Evolutionary conservation across 306 rosid species (phyloP).

Genomic region (Lathyrus sativus): DNA sequence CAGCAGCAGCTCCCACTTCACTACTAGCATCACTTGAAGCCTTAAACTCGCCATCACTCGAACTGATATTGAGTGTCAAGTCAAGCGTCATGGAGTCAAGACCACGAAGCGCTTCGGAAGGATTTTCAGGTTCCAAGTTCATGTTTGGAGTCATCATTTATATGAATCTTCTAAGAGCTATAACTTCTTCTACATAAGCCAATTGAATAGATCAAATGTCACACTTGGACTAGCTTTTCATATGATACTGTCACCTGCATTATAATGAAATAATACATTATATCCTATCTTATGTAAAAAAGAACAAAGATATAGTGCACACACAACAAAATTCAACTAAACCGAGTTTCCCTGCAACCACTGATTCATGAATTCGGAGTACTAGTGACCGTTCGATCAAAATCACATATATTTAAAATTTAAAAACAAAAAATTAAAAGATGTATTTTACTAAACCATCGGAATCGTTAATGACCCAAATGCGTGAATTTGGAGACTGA

Average conservation of each 20-base stretch:
- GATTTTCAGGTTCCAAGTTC: constrained; percentile 67
- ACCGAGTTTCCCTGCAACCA: not conserved
- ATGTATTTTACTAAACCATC: too few species aligned
- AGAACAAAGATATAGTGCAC: not conserved
- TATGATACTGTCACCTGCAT: constrained; percentile 43
- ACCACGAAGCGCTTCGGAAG: constrained; percentile 56
- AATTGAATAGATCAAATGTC: constrained; percentile 5
- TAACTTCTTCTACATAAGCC: constrained; percentile 31
- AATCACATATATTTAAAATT: too few species aligned
- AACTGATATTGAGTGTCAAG: constrained; percentile 66
- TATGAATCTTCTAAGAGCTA: constrained; percentile 22
- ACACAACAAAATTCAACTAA: not conserved
- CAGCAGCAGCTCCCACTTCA: constrained; percentile 51
- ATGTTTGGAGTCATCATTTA: constrained; percentile 64
- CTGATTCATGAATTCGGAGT: too few species aligned
- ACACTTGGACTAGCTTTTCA: constrained; percentile 23
- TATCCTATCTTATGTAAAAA: not conserved
- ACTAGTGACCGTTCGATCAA: too few species aligned
- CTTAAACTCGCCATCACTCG: constrained; percentile 50
- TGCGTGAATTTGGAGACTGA: too few species aligned
- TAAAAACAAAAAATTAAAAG: too few species aligned
- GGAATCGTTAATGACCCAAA: too few species aligned
- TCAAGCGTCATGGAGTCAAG: constrained; percentile 58
- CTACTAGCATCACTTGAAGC: constrained; percentile 57
- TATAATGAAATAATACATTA: constrained; percentile 33